Percentiles rank a stretch among this genome's conserved stretches.
Conservation (phyloP, 148 eudicot genomes). For the Rhododendron kiyosumense region DNA sequence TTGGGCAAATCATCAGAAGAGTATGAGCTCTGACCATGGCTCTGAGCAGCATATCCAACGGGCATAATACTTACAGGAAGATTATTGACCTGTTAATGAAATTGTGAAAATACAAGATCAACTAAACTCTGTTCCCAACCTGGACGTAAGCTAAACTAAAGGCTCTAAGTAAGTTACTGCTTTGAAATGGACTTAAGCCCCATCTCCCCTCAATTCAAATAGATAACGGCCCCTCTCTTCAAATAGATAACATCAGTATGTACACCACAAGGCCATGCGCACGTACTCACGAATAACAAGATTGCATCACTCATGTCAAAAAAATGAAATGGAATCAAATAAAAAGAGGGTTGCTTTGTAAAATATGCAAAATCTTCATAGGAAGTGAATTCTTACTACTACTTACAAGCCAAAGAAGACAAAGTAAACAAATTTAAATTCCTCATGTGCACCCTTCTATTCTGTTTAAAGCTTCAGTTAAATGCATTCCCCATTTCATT, state of each 20-base stretch:
- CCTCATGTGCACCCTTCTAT: not conserved
- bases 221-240: not conserved
- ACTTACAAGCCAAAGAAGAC: not conserved
- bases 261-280: not conserved
- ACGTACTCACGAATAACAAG: not conserved
- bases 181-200: not conserved
- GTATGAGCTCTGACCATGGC: slow-evolving; percentile 70
- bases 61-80: slow-evolving; percentile 70
- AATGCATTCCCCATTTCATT: not conserved
- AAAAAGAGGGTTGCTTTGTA: not conserved
- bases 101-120: slow-evolving; percentile 17
- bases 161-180: not conserved
- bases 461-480: not conserved
- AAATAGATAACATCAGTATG: not conserved
- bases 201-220: not conserved
- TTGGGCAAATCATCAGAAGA: slow-evolving; percentile 82
- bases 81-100: slow-evolving; percentile 50
- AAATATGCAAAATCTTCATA: not conserved
- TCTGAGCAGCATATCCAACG: slow-evolving; percentile 56
- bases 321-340: not conserved
- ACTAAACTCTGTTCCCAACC: not conserved
- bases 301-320: not conserved
- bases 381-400: not conserved
- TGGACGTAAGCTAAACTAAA: not conserved
- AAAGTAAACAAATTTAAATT: not conserved